Percentiles rank a stretch among this genome's conserved stretches.
Conservation (phyloP, 192 early-diverging fungal species). For the Neocallimastix lanati region DNA sequence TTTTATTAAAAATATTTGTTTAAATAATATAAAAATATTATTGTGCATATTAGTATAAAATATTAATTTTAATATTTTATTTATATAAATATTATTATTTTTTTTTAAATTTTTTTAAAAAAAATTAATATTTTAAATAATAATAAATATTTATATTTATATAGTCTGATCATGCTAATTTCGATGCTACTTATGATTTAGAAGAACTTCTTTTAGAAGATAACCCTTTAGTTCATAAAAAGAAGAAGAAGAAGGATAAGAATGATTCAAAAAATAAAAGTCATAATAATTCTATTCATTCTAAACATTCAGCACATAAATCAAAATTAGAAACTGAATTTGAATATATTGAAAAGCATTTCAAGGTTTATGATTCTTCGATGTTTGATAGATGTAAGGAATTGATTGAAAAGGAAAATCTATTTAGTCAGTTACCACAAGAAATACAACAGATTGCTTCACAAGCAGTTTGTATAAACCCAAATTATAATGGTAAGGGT, state of each 20-base stretch:
- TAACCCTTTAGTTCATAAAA: constrained; percentile 69
- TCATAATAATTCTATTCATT: background rate
- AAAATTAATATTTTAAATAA: too few relatives aligned
- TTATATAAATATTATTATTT: background rate
- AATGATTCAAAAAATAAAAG: background rate
- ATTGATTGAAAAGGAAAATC: background rate
- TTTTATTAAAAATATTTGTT: too few relatives aligned
- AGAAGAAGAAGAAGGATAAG: constrained; percentile 21
- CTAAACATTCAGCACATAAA: background rate
- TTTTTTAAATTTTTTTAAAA: constrained; percentile 1
- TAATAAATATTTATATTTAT: background rate
- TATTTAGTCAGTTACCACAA: background rate
- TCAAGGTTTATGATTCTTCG: background rate
- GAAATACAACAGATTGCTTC: background rate
- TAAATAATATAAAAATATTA: too few relatives aligned
- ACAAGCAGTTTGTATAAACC: background rate
- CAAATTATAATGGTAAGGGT: background rate
- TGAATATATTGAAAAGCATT: background rate
- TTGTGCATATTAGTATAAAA: too few relatives aligned
- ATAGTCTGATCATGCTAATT: constrained; percentile 71
- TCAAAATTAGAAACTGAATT: background rate
- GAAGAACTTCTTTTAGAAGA: constrained; percentile 95
- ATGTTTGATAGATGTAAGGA: background rate
- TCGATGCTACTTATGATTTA: constrained; percentile 88
- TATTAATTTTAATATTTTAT: too few relatives aligned